These are phyloP conservation scores for Leucogyrophana mollusca DNA, from an alignment of 768 basidiomycete genomes.

Conservation along the genomic window DNA sequence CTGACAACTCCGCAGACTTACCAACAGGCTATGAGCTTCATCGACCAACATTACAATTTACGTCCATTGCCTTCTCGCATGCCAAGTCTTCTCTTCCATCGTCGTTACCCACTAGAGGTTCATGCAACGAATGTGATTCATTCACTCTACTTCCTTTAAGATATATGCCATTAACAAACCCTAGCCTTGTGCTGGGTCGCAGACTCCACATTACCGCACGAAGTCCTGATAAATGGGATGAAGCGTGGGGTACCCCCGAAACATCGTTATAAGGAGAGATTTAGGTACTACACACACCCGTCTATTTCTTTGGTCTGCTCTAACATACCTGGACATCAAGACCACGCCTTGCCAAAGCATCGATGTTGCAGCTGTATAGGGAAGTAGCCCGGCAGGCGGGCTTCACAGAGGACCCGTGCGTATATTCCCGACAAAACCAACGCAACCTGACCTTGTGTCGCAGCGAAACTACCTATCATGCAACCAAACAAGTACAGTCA, in stretches of 20 bases:
- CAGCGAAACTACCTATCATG: slow-evolving; percentile 41
- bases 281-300: slow-evolving; percentile 43
- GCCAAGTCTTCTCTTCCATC: slow-evolving; percentile 35
- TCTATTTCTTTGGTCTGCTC: too few relatives aligned
- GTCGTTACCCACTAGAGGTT: slow-evolving; percentile 30
- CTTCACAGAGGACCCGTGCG: slow-evolving; percentile 9
- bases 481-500: slow-evolving; percentile 38
- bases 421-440: not conserved
- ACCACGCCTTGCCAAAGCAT: slow-evolving; percentile 50
- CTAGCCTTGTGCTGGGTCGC: slow-evolving; percentile 73
- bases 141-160: not conserved
- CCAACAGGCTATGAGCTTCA: slow-evolving; percentile 48
- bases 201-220: slow-evolving; percentile 42
- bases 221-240: slow-evolving; percentile 78
- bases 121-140: slow-evolving; percentile 69
- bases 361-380: slow-evolving; percentile 50
- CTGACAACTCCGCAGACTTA: slow-evolving; percentile 34
- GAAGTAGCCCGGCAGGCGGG: slow-evolving; percentile 13
- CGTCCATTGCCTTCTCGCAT: slow-evolving; percentile 56
- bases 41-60: slow-evolving; percentile 56
- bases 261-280: slow-evolving; percentile 60
- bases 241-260: slow-evolving; percentile 76
- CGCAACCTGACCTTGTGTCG: not conserved
- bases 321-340: slow-evolving; percentile 30
- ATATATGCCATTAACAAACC: not conserved